These are phyloP conservation scores for Artemisia argyi DNA, from an alignment of 129 eudicot genomes.

Conservation along the genomic window DNA sequence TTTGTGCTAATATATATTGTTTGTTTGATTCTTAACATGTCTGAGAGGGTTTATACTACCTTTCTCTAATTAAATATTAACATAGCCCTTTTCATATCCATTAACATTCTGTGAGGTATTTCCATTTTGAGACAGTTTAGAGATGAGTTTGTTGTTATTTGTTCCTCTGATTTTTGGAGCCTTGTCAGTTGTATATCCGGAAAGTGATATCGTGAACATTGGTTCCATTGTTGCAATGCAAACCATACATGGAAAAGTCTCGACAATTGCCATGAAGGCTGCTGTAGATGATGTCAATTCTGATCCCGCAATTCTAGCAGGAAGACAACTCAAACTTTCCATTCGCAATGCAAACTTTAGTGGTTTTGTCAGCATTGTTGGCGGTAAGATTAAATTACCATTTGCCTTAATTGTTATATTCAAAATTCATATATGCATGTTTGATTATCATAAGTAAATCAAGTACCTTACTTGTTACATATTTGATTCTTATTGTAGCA, in stretches of 20 bases:
- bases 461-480: no score
- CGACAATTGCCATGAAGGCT: constrained; percentile 2
- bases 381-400: not conserved
- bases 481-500: no score
- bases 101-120: no score
- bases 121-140: no score
- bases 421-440: not conserved
- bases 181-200: not conserved
- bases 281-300: constrained; percentile 2
- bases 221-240: not conserved
- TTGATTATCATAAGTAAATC: no score
- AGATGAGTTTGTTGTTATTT: not conserved
- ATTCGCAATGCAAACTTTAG: not conserved
- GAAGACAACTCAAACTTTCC: not conserved
- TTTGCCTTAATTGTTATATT: not conserved
- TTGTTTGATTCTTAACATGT: no score
- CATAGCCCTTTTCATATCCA: no score
- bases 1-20: no score
- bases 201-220: not conserved
- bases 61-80: no score
- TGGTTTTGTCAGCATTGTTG: not conserved
- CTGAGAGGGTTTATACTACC: no score
- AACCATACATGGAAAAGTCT: not conserved
- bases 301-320: not conserved
- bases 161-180: not conserved